A percentile compares a stretch with the other conserved stretches of the same genome.
Evolutionary conservation across 1,139 yeast species (phyloP).

Genomic region (Kazachstania sp.): DNA sequence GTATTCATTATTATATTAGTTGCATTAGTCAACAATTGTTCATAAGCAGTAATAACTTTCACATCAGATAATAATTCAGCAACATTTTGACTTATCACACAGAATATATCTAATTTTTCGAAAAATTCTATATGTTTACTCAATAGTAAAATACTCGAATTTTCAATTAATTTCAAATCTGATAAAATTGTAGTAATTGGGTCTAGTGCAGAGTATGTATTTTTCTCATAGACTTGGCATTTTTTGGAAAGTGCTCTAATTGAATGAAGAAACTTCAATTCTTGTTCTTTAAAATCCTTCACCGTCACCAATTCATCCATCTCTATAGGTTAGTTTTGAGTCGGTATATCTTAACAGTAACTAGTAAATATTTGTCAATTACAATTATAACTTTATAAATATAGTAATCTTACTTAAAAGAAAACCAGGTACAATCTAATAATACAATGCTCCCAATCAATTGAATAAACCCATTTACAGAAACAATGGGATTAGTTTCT

Average conservation of each 20-base stretch:
- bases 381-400: not conserved
- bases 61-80: not conserved
- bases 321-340: not conserved
- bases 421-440: no score
- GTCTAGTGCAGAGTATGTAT: conserved; percentile 1
- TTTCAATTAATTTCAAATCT: not conserved
- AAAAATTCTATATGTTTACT: conserved; percentile 4
- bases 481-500: no score
- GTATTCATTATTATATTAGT: conserved; percentile 1
- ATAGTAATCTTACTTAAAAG: no score
- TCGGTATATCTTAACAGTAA: no score
- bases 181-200: not conserved
- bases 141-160: conserved; percentile 1
- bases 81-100: not conserved
- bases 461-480: no score
- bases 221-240: conserved; percentile 1
- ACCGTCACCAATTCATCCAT: conserved; percentile 1
- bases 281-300: conserved; percentile 3
- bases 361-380: not conserved
- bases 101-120: conserved; percentile 1
- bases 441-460: no score
- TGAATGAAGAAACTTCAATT: conserved; percentile 4
- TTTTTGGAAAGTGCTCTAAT: conserved; percentile 3
- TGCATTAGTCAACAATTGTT: not conserved
- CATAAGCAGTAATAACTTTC: not conserved